Conservation (phyloP, 2,329 filamentous ascomycete genomes). For the Xylariaceae sp. region DNA sequence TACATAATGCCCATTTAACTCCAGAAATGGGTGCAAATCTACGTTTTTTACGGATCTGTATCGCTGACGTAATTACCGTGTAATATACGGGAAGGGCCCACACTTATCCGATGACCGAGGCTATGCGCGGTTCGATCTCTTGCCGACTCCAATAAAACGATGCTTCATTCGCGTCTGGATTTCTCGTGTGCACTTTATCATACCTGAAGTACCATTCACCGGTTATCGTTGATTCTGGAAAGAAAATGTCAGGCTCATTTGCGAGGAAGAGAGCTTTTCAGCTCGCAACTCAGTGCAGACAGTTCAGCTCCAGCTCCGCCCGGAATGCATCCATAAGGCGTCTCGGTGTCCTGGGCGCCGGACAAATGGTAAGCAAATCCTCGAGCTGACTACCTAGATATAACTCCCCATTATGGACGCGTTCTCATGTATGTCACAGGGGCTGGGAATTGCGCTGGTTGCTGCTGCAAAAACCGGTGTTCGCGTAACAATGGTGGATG, state of each 20-base stretch:
- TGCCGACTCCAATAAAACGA: conserved; percentile 1
- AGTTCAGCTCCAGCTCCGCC: conserved; percentile 64
- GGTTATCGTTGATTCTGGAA: not conserved
- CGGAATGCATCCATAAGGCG: conserved; percentile 67
- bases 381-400: conserved; percentile 18
- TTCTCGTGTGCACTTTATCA: not conserved
- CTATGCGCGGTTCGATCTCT: conserved; percentile 22
- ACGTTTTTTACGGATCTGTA: not conserved
- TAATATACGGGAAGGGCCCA: conserved; percentile 12
- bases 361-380: conserved; percentile 76
- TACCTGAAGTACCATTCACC: not conserved
- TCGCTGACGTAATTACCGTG: not conserved
- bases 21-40: not conserved
- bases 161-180: not conserved
- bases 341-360: conserved; percentile 87
- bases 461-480: conserved; percentile 79
- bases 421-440: conserved; percentile 49
- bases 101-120: conserved; percentile 30
- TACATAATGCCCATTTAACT: not conserved
- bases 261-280: conserved; percentile 36
- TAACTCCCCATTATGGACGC: conserved; percentile 8
- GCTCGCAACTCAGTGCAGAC: conserved; percentile 42
- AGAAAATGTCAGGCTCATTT: conserved; percentile 39
- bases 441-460: conserved; percentile 90
- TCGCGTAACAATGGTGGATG: conserved; percentile 81